These are phyloP conservation scores for Pleurotus citrinopileatus DNA, from an alignment of 768 basidiomycete genomes.

Conservation along the genomic window DNA sequence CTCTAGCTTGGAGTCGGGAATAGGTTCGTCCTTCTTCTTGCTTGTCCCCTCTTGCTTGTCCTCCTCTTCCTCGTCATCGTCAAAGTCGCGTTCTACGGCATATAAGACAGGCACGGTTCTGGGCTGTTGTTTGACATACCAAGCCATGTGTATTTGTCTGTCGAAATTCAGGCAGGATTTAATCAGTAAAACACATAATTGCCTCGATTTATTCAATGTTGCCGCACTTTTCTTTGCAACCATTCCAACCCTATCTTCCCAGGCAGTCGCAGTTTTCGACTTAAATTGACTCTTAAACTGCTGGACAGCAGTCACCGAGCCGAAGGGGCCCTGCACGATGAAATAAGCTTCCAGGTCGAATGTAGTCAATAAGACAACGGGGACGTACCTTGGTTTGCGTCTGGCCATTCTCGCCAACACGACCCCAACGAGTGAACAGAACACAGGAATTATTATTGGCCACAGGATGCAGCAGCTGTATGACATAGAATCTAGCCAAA, in stretches of 20 bases:
- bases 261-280: slow-evolving; percentile 44
- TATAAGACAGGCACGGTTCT: not conserved
- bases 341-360: not conserved
- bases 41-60: slow-evolving; percentile 27
- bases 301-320: slow-evolving; percentile 31
- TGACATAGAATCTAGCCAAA: slow-evolving; percentile 51
- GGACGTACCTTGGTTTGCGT: slow-evolving; percentile 42
- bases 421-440: slow-evolving; percentile 58
- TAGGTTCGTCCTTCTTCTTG: slow-evolving; percentile 30
- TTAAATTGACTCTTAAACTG: slow-evolving; percentile 65
- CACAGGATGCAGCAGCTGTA: slow-evolving; percentile 53
- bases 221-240: slow-evolving; percentile 43
- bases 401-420: slow-evolving; percentile 56
- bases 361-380: not conserved
- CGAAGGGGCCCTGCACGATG: slow-evolving; percentile 43
- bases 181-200: slow-evolving; percentile 1
- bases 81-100: slow-evolving; percentile 46
- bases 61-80: slow-evolving; percentile 44
- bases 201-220: not conserved
- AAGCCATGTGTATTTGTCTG: slow-evolving; percentile 63
- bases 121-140: slow-evolving; percentile 28
- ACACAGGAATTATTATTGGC: slow-evolving; percentile 30
- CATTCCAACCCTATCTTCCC: slow-evolving; percentile 53
- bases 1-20: slow-evolving; percentile 44
- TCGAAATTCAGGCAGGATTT: not conserved